A percentile compares a stretch with the other conserved stretches of the same genome.
Conservation (phyloP, 768 basidiomycete genomes). For the Neoboletus brunneissimus region DNA sequence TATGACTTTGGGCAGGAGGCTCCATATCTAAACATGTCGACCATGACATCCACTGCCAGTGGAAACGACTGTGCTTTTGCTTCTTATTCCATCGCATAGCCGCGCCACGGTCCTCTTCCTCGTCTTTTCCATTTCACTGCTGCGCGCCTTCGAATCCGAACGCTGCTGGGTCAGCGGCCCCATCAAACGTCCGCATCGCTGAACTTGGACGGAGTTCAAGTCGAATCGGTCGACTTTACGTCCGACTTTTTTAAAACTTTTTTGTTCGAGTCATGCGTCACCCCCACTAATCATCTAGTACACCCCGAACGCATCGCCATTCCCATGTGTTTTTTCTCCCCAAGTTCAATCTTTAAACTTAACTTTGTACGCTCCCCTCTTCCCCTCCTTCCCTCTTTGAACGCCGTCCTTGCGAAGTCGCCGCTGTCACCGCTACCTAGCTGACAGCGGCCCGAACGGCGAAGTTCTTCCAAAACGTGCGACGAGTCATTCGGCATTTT, state of each 20-base stretch:
- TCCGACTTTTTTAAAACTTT: not conserved
- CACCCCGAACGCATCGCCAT: not conserved
- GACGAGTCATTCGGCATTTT: not conserved
- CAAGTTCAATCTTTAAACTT: not conserved
- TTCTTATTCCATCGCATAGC: not conserved
- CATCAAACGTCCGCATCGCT: not conserved
- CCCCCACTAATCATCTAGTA: not conserved
- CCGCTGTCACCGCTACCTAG: not conserved
- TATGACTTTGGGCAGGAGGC: not conserved
- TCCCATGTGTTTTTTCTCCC: not conserved
- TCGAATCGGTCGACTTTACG: not conserved
- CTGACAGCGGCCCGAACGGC: not conserved
- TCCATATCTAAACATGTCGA: not conserved
- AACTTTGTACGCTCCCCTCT: not conserved
- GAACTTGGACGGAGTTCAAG: not conserved
- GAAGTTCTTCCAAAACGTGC: not conserved
- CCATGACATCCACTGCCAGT: not conserved
- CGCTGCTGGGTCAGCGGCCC: not conserved
- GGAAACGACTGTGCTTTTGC: not conserved
- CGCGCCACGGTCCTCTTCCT: not conserved
- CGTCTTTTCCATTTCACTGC: not conserved
- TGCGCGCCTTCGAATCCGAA: not conserved
- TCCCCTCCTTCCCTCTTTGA: not conserved
- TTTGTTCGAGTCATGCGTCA: not conserved
- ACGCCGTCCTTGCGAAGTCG: not conserved